A percentile compares a stretch with the other conserved stretches of the same genome.
Evolutionary conservation across 495 filamentous ascomycete genomes (phyloP).

Genomic region (Penicilliopsis zonata): DNA sequence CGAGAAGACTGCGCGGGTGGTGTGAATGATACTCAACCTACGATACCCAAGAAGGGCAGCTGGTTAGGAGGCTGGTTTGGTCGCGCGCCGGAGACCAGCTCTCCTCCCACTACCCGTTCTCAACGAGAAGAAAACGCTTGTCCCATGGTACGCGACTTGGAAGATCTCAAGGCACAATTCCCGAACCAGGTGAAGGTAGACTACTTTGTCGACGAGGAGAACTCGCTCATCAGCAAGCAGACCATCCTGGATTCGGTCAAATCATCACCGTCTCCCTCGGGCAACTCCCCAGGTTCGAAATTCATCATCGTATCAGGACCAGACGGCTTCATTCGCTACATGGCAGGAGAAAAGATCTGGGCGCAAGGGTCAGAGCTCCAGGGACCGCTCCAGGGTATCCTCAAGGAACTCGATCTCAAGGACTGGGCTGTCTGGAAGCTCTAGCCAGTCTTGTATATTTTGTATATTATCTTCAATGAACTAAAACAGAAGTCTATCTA

Average conservation of each 20-base stretch:
- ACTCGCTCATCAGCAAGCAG: constrained; percentile 43
- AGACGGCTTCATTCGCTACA: constrained; percentile 72
- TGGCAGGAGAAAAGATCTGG: constrained; percentile 69
- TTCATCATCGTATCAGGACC: constrained; percentile 76
- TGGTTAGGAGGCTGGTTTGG: constrained; percentile 23
- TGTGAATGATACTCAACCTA: constrained; percentile 16
- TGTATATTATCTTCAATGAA: no score
- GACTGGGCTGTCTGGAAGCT: constrained; percentile 54
- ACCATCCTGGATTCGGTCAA: constrained; percentile 28
- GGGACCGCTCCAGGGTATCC: constrained; percentile 46
- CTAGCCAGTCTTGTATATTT: no score
- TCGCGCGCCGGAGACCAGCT: constrained; percentile 3
- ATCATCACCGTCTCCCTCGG: constrained; percentile 9
- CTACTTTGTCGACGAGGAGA: constrained; percentile 73
- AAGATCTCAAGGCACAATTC: constrained; percentile 41
- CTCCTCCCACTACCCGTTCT: not conserved
- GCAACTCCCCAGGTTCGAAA: constrained; percentile 29
- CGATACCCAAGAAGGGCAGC: constrained; percentile 7
- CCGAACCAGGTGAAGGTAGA: constrained; percentile 45
- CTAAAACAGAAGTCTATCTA: no score
- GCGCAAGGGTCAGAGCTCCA: constrained; percentile 58
- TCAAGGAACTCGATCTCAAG: constrained; percentile 38
- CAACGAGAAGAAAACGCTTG: constrained; percentile 7
- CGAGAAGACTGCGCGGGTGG: constrained; percentile 46
- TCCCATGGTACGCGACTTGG: constrained; percentile 49